Evolutionary conservation across 228 moss, liverwort and hornwort genomes (phyloP), one percentile per base, ranked within the genome.

Genomic region (Sphagnum magellanicum): DNA sequence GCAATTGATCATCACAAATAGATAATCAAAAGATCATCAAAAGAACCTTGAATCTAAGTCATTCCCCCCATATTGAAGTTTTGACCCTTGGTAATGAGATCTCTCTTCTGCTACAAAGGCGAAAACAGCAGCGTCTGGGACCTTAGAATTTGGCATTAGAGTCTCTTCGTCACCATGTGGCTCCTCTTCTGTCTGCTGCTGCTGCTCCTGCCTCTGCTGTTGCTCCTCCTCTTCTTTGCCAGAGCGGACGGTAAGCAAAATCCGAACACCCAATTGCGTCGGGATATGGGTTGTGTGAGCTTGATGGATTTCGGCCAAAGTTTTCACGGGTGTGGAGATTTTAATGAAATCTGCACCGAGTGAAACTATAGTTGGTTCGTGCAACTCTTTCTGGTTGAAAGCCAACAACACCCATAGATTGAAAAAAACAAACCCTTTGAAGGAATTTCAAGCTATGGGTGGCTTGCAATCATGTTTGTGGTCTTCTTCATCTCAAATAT

Each of bases 211-310:
- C 16, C 62, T 14, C 48, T 70, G 52, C 52, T 14, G 6, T 14
- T 67, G 52, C 16, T 51, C 65, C 16, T 72, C 64, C 74, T 70
- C 72, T 50, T 49, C 17, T 68, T 76, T 46, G 73, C 72, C 60
- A 76, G 57, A 50, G 70, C 79, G 17, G 76, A 83, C 71, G 82
- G 78, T 78, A 57, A 4, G 11, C 10, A 32, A 32, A 32, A 32
- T 32, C 32, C 32, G 11, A 15, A 11, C 15, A 11, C 15, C n/a
- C 59, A 11, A 59, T 1, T 59, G 11, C 3, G 11, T 11, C 2
- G 59, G 15, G 3, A 59, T 59, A 15, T 59, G 4, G 16, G 16
- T 63, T 16, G 16, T 50, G 59, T 50, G 16, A 48, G 49, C 51
- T 68, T 32, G 5, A 9, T 60, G 4, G 4, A 13, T 50, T 47